Evolutionary conservation across 2,329 filamentous ascomycete species (phyloP), one percentile per base, ranked within the genome.

Genomic region (Lachnellula cervina): DNA sequence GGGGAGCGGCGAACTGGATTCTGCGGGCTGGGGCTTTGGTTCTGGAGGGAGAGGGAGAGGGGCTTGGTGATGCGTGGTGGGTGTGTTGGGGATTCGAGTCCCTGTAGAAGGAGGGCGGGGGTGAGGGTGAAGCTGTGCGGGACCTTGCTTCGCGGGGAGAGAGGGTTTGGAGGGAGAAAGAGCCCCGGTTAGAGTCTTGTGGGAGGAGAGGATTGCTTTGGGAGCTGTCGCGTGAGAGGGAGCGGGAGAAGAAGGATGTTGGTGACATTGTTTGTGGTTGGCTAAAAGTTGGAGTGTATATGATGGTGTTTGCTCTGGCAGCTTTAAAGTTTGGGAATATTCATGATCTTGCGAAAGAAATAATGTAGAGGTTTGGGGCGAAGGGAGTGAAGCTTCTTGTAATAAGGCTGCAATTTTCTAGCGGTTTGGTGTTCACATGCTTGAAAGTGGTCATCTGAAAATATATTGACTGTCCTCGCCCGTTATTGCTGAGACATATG

Each of bases 1-100:
- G 66, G 1, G 67, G 67, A 34, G 62, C 66, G 17, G 62, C 56
- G 49, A 69, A 69, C 45, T 64, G 64, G 47, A 68, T 66, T 46
- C 47, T 64, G 28, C 60, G 54, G 1, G 42, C 19, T 44, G 42
- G 55, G 1, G 32, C 43, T 49, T 57, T 60, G 16, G 52, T 51
- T 57, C 54, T 46, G 17, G 56, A 59, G 8, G 59, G 59, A 1
- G 59, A 62, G 16, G 56, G 55, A 3, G 55, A 56, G 17, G 48
- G 49, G n/a, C 49, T 58, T 8, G 54, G 51, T n/a, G n/a, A 8
- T 32, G 49, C 25, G 21, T 7, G 3, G 11, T 13, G n/a, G 17
- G 51, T 23, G 16, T 28, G 23, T 16, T 16, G 51, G 28, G n/a
- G 35, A 11, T 25, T 21, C 32, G 43, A 13, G n/a, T 52, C 53